Evolutionary conservation across 352 stramenopile genomes (phyloP).

Genomic region (Phytophthora sp.): DNA sequence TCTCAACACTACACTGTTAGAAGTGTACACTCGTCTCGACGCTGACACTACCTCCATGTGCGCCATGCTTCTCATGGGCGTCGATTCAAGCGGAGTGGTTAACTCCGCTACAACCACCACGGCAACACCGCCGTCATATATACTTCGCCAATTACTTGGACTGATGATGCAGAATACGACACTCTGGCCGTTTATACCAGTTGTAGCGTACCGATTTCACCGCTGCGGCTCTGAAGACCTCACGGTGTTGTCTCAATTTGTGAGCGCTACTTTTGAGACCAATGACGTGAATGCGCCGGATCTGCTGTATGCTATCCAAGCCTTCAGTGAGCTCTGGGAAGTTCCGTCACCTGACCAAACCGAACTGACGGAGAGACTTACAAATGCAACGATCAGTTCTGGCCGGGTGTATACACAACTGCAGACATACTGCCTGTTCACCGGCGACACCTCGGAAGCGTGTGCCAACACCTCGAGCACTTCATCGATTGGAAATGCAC

Average conservation of each 20-base stretch:
- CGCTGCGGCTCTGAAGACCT: conserved; percentile 59
- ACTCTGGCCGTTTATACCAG: conserved; percentile 68
- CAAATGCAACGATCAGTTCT: conserved; percentile 45
- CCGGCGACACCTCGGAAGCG: conserved; percentile 37
- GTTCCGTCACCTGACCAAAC: conserved; percentile 46
- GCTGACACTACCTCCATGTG: conserved; percentile 34
- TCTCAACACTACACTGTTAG: conserved; percentile 33
- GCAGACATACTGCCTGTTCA: conserved; percentile 70
- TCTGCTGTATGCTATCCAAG: conserved; percentile 64
- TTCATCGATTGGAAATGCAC: conserved; percentile 2
- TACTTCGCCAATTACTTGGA: conserved; percentile 55
- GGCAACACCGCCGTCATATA: conserved; percentile 46
- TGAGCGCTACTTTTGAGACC: conserved; percentile 28
- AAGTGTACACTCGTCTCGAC: conserved; percentile 49
- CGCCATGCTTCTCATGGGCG: conserved; percentile 25
- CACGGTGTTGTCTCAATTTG: conserved; percentile 43
- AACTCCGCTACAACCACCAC: conserved; percentile 9
- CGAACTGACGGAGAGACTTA: conserved; percentile 55
- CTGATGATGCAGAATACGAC: conserved; percentile 49
- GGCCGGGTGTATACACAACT: conserved; percentile 54
- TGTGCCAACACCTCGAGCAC: conserved; percentile 29
- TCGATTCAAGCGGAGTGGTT: conserved; percentile 3
- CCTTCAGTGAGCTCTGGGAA: conserved; percentile 84
- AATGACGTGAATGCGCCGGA: conserved; percentile 24
- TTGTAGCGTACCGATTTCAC: conserved; percentile 59